Evolutionary conservation across 495 filamentous ascomycete species (phyloP).

Genomic region (Tuber umbilicatum): DNA sequence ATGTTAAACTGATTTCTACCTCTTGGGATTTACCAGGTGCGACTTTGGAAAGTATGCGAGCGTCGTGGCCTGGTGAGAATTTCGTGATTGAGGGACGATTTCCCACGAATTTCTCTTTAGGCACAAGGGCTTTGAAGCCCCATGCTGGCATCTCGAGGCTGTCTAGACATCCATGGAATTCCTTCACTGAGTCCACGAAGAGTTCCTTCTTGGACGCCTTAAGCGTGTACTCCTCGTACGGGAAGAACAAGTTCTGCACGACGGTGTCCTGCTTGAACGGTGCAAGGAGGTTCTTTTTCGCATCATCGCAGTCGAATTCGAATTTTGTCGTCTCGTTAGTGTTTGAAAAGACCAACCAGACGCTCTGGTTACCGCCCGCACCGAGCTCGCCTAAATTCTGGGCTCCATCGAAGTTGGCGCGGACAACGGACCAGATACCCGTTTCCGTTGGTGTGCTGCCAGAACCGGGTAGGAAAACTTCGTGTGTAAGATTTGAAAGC

Average conservation of each 20-base stretch:
- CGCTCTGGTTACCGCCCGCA: constrained; percentile 49
- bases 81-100: constrained; percentile 62
- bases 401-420: constrained; percentile 48
- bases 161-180: constrained; percentile 54
- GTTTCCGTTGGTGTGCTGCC: constrained; percentile 53
- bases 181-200: constrained; percentile 46
- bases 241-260: constrained; percentile 63
- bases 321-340: constrained; percentile 53
- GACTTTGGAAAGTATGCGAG: constrained; percentile 51
- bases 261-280: constrained; percentile 53
- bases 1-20: constrained; percentile 53
- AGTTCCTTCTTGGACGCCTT: constrained; percentile 44
- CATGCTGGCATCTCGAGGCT: constrained; percentile 52
- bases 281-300: constrained; percentile 50
- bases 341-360: constrained; percentile 67
- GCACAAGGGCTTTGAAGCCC: constrained; percentile 61
- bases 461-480: constrained; percentile 52
- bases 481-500: constrained; percentile 55
- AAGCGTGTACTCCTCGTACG: constrained; percentile 54
- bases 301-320: constrained; percentile 54
- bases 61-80: constrained; percentile 60
- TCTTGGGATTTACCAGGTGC: constrained; percentile 46
- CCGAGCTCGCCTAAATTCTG: constrained; percentile 49
- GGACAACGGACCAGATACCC: constrained; percentile 61
- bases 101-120: constrained; percentile 47